Evolutionary conservation across 2,329 filamentous ascomycete genomes (phyloP), one percentile per base, ranked within the genome.

Genomic region (Epichloe scottii): DNA sequence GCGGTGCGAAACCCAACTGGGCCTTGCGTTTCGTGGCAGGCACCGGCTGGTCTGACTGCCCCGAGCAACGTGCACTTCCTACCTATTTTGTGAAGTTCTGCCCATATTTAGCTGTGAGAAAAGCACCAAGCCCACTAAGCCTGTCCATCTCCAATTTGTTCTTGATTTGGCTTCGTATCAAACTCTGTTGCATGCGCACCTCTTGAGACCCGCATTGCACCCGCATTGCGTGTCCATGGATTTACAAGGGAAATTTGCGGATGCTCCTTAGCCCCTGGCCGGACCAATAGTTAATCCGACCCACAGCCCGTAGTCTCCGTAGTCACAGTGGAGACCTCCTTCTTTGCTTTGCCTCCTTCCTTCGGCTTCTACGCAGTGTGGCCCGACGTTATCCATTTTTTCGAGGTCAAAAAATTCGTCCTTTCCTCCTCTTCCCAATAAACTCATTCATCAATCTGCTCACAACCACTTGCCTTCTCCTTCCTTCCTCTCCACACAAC

Each of bases 311-410:
- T 33, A 30, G 3, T 17, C 30, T 10, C 21, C 21, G 21, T 21
- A 21, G 21, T 21, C n/a, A n/a, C n/a, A 46, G 50, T 52, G 53
- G 53, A 47, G 54, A 51, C 41, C 51, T 39, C 37, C 19, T 38
- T 33, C 53, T 51, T 53, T 60, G 59, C 59, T 30, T 66, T 63
- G 62, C 62, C 61, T 64, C 63, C 62, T 71, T 71, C 69, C 66
- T 62, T 68, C 60, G 63, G 67, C 63, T 71, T 71, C 68, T 67
- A 69, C 26, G 26, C 3, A 10, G 26, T 30, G 4, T 64, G 66
- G 61, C 21, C 61, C 57, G 59, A 60, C 58, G 58, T 51, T 55
- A 55, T 58, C 55, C 58, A 60, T 56, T 62, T 66, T 63, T 66
- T 60, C 60, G 54, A 58, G 59, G 58, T 54, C 56, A 61, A 67